A percentile compares a stretch with the other conserved stretches of the same genome.
phyloP scores from a whole-genome alignment of 176 grass and related monocot species.

The Aegilops bicornis region DNA sequence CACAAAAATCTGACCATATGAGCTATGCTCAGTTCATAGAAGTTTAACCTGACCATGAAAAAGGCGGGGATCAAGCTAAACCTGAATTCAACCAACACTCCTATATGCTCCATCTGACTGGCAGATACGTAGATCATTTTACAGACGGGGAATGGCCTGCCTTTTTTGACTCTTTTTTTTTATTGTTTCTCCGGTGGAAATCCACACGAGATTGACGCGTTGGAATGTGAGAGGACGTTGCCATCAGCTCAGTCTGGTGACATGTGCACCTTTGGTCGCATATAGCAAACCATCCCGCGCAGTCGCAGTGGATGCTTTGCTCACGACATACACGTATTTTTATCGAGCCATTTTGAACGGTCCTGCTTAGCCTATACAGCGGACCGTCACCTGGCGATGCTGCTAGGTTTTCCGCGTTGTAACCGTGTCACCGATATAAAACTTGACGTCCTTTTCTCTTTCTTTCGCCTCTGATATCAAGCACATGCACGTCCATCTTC shows the following conservation, averaged over 20 bases:
- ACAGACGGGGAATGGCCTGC: neutral
- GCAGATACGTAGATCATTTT: too few species aligned
- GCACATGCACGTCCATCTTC: too few species aligned
- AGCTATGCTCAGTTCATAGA: too few species aligned
- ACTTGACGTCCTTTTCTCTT: neutral
- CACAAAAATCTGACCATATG: too few species aligned
- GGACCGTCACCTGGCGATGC: neutral
- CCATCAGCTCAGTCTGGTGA: conserved; percentile 8
- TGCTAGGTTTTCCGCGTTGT: neutral
- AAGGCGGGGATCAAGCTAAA: too few species aligned
- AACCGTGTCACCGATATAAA: neutral
- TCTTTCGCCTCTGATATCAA: too few species aligned
- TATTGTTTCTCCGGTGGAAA: neutral
- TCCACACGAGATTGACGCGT: conserved; percentile 9
- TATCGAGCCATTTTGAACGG: neutral
- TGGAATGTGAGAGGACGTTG: conserved; percentile 11
- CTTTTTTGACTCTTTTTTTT: neutral
- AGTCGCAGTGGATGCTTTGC: neutral
- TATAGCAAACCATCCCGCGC: neutral
- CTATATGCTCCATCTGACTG: neutral
- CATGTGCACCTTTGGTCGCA: conserved; percentile 16
- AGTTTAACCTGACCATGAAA: neutral
- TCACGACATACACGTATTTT: too few species aligned
- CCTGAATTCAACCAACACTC: neutral
- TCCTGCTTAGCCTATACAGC: neutral